Evolutionary conservation across 2,329 filamentous ascomycete genomes (phyloP), one percentile per base, ranked within the genome.

Genomic region (Hortaea werneckii): DNA sequence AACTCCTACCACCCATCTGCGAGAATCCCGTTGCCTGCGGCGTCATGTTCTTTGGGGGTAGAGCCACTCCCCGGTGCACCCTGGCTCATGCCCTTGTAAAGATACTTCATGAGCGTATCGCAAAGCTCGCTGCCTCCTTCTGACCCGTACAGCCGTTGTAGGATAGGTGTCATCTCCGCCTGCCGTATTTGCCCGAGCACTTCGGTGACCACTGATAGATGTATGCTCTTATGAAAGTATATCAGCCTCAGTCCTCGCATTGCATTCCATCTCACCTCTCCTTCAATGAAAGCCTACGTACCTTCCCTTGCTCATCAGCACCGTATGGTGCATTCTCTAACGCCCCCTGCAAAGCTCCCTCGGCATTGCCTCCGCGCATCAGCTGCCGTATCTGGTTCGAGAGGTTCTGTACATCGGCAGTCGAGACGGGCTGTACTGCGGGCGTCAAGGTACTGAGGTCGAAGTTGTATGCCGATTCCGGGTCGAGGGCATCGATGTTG

Each of bases 81-180:
- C 49, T 70, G 66, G 42, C 67, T 65, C 89, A 95, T 95, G 57
- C 89, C 89, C 72, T 94, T 95, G 61, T 79, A 95, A 81, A 95
- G 74, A 70, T 95, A 98, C 73, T 98, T 98, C 86, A 95, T 95
- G 65, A 98, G 72, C 43, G 90, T 87, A 66, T 98, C 92, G 55
- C 94, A 72, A 50, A 85, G 77, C 68, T 96, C 92, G 50, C 79
- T 80, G 28, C 92, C 92, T 50, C 85, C 85, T 42, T 85, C 79
- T 8, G 82, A 80, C 49, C 72, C 73, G 69, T 92, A 88, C 60
- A 96, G 84, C 47, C 82, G 79, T 68, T 83, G 80, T 55, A 98
- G 73, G 60, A 96, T 80, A 10, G 87, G 85, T 53, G 82, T 87
- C 86, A 96, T 96, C 58, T 98, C 92, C 58, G 85, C 85, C 62